Conservation (phyloP, 1,139 yeast species). For the Pichia cactophila region DNA sequence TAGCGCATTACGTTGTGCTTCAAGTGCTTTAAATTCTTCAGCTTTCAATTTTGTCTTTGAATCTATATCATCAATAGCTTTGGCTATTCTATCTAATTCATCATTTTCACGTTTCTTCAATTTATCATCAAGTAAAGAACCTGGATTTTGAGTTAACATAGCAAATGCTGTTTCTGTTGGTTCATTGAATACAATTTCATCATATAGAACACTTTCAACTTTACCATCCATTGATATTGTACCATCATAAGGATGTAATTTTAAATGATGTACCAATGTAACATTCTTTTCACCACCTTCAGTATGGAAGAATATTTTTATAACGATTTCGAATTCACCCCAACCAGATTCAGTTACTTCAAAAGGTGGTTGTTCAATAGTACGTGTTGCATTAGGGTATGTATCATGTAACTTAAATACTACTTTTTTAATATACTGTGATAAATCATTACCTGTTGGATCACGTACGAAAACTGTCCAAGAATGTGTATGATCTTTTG, state of each 20-base stretch:
- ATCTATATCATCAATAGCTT: slow-evolving; percentile 56
- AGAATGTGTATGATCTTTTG: slow-evolving; percentile 85
- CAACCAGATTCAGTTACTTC: slow-evolving; percentile 97
- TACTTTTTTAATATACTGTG: slow-evolving; percentile 80
- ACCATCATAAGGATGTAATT: slow-evolving; percentile 70
- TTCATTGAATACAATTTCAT: slow-evolving; percentile 90
- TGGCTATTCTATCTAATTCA: slow-evolving; percentile 66
- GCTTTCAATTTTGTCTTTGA: slow-evolving; percentile 48
- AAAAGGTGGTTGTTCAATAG: slow-evolving; percentile 84
- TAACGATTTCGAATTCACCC: slow-evolving; percentile 96
- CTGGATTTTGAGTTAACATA: slow-evolving; percentile 65
- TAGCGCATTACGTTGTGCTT: slow-evolving; percentile 28
- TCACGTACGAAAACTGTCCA: slow-evolving; percentile 95
- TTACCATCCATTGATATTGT: slow-evolving; percentile 24
- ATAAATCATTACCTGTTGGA: slow-evolving; percentile 72
- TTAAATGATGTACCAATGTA: slow-evolving; percentile 79
- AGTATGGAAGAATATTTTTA: slow-evolving; percentile 76
- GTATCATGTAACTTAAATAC: slow-evolving; percentile 94
- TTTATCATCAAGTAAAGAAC: slow-evolving; percentile 50
- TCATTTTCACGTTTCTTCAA: slow-evolving; percentile 60
- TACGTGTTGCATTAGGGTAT: slow-evolving; percentile 74
- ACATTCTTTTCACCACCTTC: slow-evolving; percentile 87
- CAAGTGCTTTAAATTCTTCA: slow-evolving; percentile 44
- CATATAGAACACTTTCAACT: slow-evolving; percentile 71
- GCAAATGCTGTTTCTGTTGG: slow-evolving; percentile 89